Evolutionary conservation across 306 rosid species (phyloP).

Genomic region (Dicorynia guianensis): DNA sequence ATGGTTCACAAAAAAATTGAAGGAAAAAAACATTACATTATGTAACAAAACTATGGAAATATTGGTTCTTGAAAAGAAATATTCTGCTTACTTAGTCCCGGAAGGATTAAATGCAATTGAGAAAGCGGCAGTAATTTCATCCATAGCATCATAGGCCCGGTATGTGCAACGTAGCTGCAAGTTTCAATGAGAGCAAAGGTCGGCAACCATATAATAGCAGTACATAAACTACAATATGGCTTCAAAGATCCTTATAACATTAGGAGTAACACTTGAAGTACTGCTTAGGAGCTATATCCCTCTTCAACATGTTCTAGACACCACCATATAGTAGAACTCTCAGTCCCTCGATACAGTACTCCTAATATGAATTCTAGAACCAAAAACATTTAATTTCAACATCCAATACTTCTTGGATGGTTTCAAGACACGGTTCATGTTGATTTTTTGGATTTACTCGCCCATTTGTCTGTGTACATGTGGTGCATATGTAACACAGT

Average conservation of each 20-base stretch:
- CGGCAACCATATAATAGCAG: constrained; percentile 37
- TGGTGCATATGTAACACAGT: neutral
- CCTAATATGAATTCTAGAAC: constrained; percentile 10
- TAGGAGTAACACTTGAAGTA: constrained; percentile 24
- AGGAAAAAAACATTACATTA: constrained; percentile 15
- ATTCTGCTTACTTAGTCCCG: constrained; percentile 77
- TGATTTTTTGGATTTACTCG: neutral
- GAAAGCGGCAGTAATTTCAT: constrained; percentile 91
- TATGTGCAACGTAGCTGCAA: constrained; percentile 93
- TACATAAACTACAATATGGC: constrained; percentile 26
- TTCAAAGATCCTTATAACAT: neutral
- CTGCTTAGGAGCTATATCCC: neutral
- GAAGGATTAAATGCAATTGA: constrained; percentile 90
- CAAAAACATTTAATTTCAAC: constrained; percentile 18
- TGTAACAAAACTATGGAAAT: constrained; percentile 27
- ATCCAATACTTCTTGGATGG: neutral
- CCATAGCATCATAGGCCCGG: constrained; percentile 97
- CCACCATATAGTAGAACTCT: neutral
- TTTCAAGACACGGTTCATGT: neutral
- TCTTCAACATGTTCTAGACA: neutral
- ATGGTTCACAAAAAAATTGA: neutral
- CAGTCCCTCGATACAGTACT: neutral
- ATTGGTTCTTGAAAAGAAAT: constrained; percentile 32
- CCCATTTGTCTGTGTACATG: neutral
- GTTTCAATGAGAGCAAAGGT: constrained; percentile 37